Evolutionary conservation across 371 early-diverging fungal genomes (phyloP).

Genomic region (Nematocida parisii): DNA sequence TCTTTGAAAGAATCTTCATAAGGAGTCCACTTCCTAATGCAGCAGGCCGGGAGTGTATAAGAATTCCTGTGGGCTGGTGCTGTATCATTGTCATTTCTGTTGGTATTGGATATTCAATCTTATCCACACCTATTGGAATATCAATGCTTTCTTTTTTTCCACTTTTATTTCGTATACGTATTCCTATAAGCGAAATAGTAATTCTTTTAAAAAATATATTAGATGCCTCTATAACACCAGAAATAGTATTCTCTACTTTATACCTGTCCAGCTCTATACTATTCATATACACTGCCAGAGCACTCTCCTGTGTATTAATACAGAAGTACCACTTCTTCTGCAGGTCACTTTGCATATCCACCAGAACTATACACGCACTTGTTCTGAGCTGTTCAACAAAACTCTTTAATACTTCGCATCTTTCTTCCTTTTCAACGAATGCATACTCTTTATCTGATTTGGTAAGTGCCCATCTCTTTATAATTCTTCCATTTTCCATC

Average conservation of each 20-base stretch:
- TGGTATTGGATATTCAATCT: slow-evolving; percentile 8
- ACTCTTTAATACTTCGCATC: background rate
- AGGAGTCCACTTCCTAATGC: slow-evolving; percentile 4
- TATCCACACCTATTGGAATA: slow-evolving; percentile 4
- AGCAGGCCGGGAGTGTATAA: background rate
- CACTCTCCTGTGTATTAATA: background rate
- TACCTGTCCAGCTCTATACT: background rate
- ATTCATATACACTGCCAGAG: background rate
- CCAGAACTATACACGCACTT: slow-evolving; percentile 11
- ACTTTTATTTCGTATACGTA: slow-evolving; percentile 31
- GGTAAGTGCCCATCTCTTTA: slow-evolving; percentile 38
- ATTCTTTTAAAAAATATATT: slow-evolving; percentile 7
- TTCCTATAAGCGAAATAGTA: slow-evolving; percentile 17
- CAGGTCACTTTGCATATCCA: slow-evolving; percentile 5
- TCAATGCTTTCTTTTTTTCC: slow-evolving; percentile 44
- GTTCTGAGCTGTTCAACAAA: slow-evolving; percentile 35
- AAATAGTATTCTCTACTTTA: background rate
- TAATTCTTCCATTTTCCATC: slow-evolving; percentile 15
- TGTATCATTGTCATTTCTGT: slow-evolving; percentile 19
- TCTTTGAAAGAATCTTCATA: slow-evolving; percentile 22
- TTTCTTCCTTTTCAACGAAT: slow-evolving; percentile 49
- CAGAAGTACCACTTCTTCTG: background rate
- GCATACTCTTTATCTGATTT: slow-evolving; percentile 2
- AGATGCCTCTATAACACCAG: slow-evolving; percentile 6
- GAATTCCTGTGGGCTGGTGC: background rate